Base-by-base conservation (phyloP, 2,329 filamentous ascomycete species). In the Beauveria bassiana region DNA sequence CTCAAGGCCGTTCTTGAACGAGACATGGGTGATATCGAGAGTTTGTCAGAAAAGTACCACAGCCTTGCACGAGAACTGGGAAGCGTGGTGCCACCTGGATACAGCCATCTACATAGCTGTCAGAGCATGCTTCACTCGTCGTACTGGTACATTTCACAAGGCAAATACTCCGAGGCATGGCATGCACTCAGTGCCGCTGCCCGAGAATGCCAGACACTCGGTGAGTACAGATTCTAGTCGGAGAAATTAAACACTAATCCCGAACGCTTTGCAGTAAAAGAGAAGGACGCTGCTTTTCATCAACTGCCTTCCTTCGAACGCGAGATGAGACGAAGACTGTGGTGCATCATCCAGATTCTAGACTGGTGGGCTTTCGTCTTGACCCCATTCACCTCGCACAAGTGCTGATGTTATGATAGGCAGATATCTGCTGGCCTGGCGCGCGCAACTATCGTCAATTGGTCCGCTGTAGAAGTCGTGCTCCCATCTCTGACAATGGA, bases 281-380 rank as follows among this genome's bases (percentile, higher is more conserved):
- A 74, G 42, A 66, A 73, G 45, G 73, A 75, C 63, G 61, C 65
- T 2, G 65, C 65, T 6, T 65, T 65, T 6, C 66, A 66, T 3
- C 47, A 61, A 5, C 57, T 72, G 24, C 62, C 71, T 1, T 70
- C 74, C 31, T 74, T 74, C 58, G 72, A 76, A 22, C 63, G 69
- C 18, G 74, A 76, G 63, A 71, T 76, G 63, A 65, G 70, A 31
- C 65, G 74, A n/a, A 70, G 74, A 57, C 49, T 74, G 3, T 76
- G 74, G 74, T 74, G 71, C 53, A 65, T 75, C 16, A 51, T 76
- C 22, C 66, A 75, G 42, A 73, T 70, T 1, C 76, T 71, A 70
- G 74, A 76, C 60, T 76, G 74, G 74, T 76, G 64, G 65, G 65
- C 61, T 1, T 38, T 16, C 5, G 10, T 20, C 5, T n/a, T 3